phyloP scores from a whole-genome alignment of 1,284 basidiomycete genomes.

The Ceratobasidium theobromae region DNA sequence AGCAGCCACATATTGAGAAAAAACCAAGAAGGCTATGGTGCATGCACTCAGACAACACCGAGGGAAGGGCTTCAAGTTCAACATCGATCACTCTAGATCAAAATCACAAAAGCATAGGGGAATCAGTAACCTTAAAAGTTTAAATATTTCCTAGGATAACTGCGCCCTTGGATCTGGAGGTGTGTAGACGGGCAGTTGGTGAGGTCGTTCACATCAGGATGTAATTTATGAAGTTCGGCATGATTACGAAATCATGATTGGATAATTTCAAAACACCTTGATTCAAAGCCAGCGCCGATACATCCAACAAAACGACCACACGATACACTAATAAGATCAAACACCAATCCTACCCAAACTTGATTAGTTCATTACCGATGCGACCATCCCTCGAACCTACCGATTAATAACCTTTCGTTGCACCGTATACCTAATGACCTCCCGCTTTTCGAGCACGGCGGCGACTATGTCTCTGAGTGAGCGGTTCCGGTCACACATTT shows the following conservation, averaged over 20 bases:
- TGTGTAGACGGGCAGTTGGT: too few species aligned
- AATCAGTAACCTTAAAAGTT: neutral
- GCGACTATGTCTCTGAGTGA: neutral
- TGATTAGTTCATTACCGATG: neutral
- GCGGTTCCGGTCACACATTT: neutral
- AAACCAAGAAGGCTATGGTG: neutral
- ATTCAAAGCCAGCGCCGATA: neutral
- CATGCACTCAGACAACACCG: too few species aligned
- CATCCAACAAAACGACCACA: neutral
- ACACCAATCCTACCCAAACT: slow-evolving; percentile 5
- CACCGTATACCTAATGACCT: slow-evolving; percentile 86
- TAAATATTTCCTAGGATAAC: neutral
- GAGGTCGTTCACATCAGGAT: neutral
- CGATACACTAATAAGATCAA: neutral
- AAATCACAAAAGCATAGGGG: too few species aligned
- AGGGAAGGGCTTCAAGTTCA: too few species aligned
- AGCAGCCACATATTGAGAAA: neutral
- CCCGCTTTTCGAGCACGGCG: slow-evolving; percentile 86
- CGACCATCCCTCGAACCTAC: neutral
- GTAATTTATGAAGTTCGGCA: neutral
- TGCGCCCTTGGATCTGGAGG: neutral
- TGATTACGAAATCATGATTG: neutral
- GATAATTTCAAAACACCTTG: neutral
- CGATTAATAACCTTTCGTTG: slow-evolving; percentile 48
- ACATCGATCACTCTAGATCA: too few species aligned